These are phyloP conservation scores for Prunus mira DNA, from an alignment of 306 rosid genomes.

Conservation along the genomic window DNA sequence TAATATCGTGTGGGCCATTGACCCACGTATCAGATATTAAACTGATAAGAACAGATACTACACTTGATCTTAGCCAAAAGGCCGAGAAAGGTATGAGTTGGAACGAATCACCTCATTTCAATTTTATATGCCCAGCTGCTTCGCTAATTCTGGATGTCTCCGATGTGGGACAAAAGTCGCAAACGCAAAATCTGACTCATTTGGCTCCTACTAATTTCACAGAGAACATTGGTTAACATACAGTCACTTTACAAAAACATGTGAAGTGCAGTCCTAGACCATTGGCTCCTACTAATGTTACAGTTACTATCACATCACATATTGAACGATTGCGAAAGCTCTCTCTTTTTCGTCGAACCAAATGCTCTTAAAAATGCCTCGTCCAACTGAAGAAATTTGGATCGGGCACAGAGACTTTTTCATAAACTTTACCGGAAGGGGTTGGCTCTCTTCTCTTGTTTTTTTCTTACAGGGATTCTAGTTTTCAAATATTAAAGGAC, in stretches of 20 bases:
- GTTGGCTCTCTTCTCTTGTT: constrained; percentile 30
- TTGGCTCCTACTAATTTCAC: background rate
- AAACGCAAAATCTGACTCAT: background rate
- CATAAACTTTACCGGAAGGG: constrained; percentile 64
- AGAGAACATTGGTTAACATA: no score
- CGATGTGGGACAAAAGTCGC: background rate
- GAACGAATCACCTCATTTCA: rapidly evolving
- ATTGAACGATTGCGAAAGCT: no score
- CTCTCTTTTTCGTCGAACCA: no score
- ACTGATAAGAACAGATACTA: background rate
- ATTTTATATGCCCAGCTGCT: background rate
- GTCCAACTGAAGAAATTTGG: constrained; percentile 72
- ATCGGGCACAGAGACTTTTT: constrained; percentile 69
- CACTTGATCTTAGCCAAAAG: background rate
- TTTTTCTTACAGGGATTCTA: no score
- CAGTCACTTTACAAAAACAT: no score
- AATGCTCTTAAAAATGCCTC: constrained; percentile 74
- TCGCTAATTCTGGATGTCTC: background rate
- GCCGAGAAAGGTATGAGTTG: background rate
- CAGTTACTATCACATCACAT: no score
- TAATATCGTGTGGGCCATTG: background rate
- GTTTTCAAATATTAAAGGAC: no score
- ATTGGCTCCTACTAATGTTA: no score
- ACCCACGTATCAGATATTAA: background rate
- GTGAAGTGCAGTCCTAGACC: no score